A percentile compares a stretch with the other conserved stretches of the same genome.
Conservation (phyloP, 257 asterid species). For the Fraxinus americana region DNA sequence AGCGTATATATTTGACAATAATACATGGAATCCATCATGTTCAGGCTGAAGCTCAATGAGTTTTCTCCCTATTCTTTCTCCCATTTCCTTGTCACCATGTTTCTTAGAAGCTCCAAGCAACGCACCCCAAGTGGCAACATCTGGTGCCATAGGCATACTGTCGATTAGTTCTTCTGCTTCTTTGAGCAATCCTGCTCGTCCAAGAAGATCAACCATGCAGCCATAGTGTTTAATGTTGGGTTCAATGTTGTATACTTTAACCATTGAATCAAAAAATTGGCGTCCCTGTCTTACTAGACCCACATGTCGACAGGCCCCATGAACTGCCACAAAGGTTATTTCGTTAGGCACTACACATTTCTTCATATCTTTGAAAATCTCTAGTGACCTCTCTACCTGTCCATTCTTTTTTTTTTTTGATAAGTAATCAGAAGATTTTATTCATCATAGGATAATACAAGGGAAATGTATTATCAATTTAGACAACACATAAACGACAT, state of each 20-base stretch:
- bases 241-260: conserved; percentile 48
- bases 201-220: conserved; percentile 87
- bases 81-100: conserved; percentile 75
- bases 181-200: conserved; percentile 65
- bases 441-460: too few species aligned
- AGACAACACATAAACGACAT: too few species aligned
- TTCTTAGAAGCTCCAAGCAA: conserved; percentile 88
- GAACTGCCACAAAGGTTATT: conserved; percentile 77
- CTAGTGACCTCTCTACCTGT: conserved; percentile 65
- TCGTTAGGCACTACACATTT: conserved; percentile 57
- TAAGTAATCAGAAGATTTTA: too few species aligned
- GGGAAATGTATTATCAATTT: too few species aligned
- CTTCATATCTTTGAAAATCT: conserved; percentile 73
- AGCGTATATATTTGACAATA: conserved; percentile 78
- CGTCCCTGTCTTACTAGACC: conserved; percentile 76
- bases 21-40: conserved; percentile 84
- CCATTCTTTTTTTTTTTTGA: too few species aligned
- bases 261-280: conserved; percentile 62
- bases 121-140: conserved; percentile 93
- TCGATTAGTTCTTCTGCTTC: conserved; percentile 72
- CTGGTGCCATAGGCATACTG: conserved; percentile 82
- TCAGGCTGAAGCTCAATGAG: conserved; percentile 75
- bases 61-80: conserved; percentile 78
- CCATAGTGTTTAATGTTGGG: conserved; percentile 86
- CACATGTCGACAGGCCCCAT: conserved; percentile 86